Evolutionary conservation across 2,329 filamentous ascomycete species (phyloP).

Genomic region (Akanthomyces uredinophilus): DNA sequence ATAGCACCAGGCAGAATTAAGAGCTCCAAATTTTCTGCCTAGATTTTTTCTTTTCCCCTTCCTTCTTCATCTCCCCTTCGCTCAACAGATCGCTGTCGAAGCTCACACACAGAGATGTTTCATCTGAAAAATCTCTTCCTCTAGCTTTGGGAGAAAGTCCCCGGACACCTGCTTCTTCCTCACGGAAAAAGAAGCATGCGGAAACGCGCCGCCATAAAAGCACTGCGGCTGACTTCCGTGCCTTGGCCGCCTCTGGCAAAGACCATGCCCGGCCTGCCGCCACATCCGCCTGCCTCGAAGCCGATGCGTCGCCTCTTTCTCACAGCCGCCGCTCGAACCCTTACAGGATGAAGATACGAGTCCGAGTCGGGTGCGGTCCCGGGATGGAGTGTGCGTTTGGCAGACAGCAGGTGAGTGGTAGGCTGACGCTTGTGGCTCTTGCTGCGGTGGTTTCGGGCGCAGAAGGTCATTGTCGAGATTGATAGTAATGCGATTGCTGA

Average conservation of each 20-base stretch:
- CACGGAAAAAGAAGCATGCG: conserved; percentile 53
- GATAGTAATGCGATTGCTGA: conserved; percentile 98
- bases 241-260: conserved; percentile 44
- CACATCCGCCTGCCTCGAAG: conserved; percentile 31
- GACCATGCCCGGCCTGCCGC: conserved; percentile 38
- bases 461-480: conserved; percentile 79
- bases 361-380: conserved; percentile 44
- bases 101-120: conserved; percentile 77
- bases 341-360: conserved; percentile 84
- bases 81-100: conserved; percentile 99
- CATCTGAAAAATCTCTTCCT: conserved; percentile 20
- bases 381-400: conserved; percentile 24
- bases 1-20: not conserved
- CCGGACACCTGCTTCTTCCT: conserved; percentile 67
- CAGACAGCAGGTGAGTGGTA: conserved; percentile 32
- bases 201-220: conserved; percentile 99
- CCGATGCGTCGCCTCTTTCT: conserved; percentile 19
- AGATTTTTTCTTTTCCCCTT: conserved; percentile 21
- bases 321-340: conserved; percentile 36
- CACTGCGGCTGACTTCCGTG: conserved; percentile 81
- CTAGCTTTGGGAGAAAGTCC: conserved; percentile 99
- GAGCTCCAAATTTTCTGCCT: conserved; percentile 15
- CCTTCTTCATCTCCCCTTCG: conserved; percentile 67
- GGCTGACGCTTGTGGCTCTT: conserved; percentile 45
- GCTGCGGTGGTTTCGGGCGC: conserved; percentile 40